Conservation (phyloP, 2,329 filamentous ascomycete genomes). For the Proliferodiscus dingleyae region DNA sequence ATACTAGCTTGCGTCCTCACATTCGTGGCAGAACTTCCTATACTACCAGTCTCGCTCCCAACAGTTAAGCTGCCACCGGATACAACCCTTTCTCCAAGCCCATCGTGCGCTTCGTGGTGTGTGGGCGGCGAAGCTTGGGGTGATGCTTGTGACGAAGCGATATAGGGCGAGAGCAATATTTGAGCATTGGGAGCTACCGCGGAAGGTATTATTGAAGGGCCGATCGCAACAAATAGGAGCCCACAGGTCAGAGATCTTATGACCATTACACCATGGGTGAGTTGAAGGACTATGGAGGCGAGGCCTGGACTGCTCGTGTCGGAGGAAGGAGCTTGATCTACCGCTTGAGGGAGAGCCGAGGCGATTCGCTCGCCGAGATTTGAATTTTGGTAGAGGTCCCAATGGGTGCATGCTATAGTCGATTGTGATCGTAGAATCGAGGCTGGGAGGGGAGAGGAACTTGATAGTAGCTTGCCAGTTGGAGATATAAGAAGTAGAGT, state of each 20-base stretch:
- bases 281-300: conserved; percentile 40
- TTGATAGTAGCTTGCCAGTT: conserved; percentile 59
- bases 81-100: not conserved
- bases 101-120: conserved; percentile 8
- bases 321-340: conserved; percentile 21
- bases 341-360: too few relatives aligned
- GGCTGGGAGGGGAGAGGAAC: conserved; percentile 52
- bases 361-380: too few relatives aligned
- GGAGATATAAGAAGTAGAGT: conserved; percentile 56
- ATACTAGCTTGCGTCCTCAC: conserved; percentile 42
- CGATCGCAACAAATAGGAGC: conserved; percentile 58
- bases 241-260: conserved; percentile 54
- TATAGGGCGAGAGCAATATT: conserved; percentile 5
- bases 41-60: conserved; percentile 25
- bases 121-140: conserved; percentile 19
- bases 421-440: conserved; percentile 56
- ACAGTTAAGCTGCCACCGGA: conserved; percentile 7
- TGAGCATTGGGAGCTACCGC: conserved; percentile 3
- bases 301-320: conserved; percentile 17
- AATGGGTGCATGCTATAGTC: conserved; percentile 59
- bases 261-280: conserved; percentile 50
- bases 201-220: conserved; percentile 35
- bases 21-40: conserved; percentile 27
- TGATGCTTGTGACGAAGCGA: conserved; percentile 11
- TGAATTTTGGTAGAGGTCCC: conserved; percentile 47